Base-by-base conservation (phyloP, 179 eudicot species). In the Camellia oleifera region DNA sequence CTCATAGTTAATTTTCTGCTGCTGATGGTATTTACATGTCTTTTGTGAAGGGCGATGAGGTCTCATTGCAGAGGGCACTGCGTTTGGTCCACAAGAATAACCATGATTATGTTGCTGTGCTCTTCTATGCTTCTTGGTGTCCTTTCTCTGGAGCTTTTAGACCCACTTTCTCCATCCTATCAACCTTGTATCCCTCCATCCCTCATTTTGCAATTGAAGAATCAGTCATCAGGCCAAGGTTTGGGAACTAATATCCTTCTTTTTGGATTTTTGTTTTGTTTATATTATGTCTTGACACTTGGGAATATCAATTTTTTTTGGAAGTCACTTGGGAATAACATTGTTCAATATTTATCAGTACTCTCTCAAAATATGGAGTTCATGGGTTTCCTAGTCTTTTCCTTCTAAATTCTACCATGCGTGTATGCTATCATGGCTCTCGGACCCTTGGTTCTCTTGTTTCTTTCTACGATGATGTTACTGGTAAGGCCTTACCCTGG, bases 51-150 rank as follows among this genome's bases (percentile, higher is more conserved):
- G 99, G 99, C 80, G 94, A 88, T 83, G 99, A 95, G 86, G 90
- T 74, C 9, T 76, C 92, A 78, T 82, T 95, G 87, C 97, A 89
- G 81, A 95, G 81, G 87, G 99, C 94, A 44, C 74, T 92, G 84
- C 80, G 81, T 78, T 78, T 87, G 88, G 89, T 94, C 76, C 83
- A 91, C 82, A 88, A 81, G 77, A 85, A 81, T 66, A 84, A 69
- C 76, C 83, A 85, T 83, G 89, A 87, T 79, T 93, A 92, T 84
- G 92, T 88, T 81, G 95, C 94, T 78, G 77, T 95, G 78, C 95
- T 95, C 83, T 95, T 95, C 87, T 92, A 95, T 83, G 97, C 99
- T 72, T 91, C 99, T 74, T 95, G 99, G 99, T 95, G 99, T 84
- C 97, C 95, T 17, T 95, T 95, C 90, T 95, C 98, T 53, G 89